Evolutionary conservation across 345 rosid species (phyloP), one percentile per base, ranked within the genome.

Genomic region (Arabis alpina): DNA sequence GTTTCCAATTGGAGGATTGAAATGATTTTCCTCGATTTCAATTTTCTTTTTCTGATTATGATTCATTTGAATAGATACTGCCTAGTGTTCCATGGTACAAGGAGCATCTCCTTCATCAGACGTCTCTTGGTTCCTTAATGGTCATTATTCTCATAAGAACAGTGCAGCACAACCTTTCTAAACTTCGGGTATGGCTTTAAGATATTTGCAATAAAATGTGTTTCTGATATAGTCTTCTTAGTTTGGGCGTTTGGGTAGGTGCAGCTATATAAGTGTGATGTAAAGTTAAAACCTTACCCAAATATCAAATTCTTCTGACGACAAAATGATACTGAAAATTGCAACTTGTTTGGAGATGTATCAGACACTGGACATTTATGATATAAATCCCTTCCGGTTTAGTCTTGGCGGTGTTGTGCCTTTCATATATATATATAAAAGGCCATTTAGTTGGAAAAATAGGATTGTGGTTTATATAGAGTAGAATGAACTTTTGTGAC

Each of bases 41-140:
- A 23, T 71, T 56, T 34, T 44, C 4, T 11, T 64, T 71, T 56
- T 34, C 55, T 79, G 75, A 50, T 44, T 64, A 27, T 7, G n/a
- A 78, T 45, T 32, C 60, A 24, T 59, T 49, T 71, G 78, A 49
- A 76, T 82, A 94, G 99, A 80, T 85, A 64, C 80, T 91, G 69
- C 88, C 97, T 36, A 86, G 85, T 65, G 93, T 91, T 71, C 89
- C 99, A 11, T 94, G 99, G 99, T 94, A 88, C 80, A 89, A 91
- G 80, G 99, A 91, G 59, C 96, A 93, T 64, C 96, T 83, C 75
- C 98, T 94, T 73, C 96, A 88, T 68, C 99, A 86, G 76, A 88
- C 92, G 40, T 94, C 98, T 59, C 96, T 94, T 77, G 99, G 99
- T 66, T 94, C 99, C 68, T 68, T 94, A 66, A 78, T 86, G 86